Percentiles rank a stretch among this genome's conserved stretches.
phyloP scores from a whole-genome alignment of 192 early-diverging fungal species.

The Coemansia sp. region DNA sequence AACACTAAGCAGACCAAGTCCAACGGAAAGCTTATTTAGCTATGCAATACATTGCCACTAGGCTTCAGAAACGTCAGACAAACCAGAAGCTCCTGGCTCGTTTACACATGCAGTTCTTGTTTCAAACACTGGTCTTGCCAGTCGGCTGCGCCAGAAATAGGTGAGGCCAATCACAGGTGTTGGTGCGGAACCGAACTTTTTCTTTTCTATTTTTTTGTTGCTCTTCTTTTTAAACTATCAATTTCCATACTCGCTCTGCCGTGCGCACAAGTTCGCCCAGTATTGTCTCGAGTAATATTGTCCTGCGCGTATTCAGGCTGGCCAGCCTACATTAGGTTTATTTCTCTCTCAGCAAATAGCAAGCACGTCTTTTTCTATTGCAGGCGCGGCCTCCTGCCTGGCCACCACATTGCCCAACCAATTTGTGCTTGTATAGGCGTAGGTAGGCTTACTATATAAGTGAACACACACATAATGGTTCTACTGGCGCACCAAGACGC shows the following conservation, averaged over 20 bases:
- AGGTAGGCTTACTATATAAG: background rate
- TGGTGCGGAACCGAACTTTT: constrained; percentile 1
- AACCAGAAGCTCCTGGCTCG: too few species aligned
- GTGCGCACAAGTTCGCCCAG: background rate
- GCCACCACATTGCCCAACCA: background rate
- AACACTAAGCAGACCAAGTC: too few species aligned
- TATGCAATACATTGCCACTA: too few species aligned
- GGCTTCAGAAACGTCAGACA: too few species aligned
- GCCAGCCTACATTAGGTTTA: background rate
- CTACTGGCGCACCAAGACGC: constrained; percentile 25
- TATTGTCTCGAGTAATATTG: background rate
- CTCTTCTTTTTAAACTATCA: background rate
- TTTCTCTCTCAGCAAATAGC: background rate
- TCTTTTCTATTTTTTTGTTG: constrained; percentile 1
- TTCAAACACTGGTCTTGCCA: too few species aligned
- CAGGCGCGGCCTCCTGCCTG: background rate
- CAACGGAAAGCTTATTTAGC: too few species aligned
- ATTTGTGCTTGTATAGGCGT: constrained; percentile 1
- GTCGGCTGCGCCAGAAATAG: background rate
- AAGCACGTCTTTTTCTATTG: background rate
- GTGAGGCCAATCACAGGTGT: background rate
- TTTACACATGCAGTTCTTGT: too few species aligned
- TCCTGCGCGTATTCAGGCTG: background rate
- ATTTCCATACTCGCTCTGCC: background rate
- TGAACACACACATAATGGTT: constrained; percentile 13